Conservation (phyloP, 2,329 filamentous ascomycete species). For the Pseudocercospora crystallina region DNA sequence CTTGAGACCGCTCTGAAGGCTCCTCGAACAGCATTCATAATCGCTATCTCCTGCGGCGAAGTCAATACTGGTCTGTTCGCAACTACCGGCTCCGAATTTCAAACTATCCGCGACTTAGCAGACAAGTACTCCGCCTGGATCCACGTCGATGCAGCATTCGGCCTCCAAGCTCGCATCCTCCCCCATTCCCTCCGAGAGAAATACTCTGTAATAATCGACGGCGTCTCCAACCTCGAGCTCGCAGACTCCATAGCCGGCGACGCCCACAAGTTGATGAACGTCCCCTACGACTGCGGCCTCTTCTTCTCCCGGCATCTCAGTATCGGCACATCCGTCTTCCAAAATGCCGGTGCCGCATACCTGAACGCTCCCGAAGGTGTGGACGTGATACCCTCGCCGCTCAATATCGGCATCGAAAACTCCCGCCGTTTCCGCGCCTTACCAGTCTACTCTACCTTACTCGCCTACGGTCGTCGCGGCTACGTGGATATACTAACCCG, state of each 20-base stretch:
- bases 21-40: conserved; percentile 62
- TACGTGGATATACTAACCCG: conserved; percentile 67
- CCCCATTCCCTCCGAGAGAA: conserved; percentile 47
- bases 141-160: conserved; percentile 90
- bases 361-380: conserved; percentile 47
- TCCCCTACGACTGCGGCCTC: conserved; percentile 90
- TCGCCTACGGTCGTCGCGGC: conserved; percentile 70
- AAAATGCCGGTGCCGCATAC: conserved; percentile 84
- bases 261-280: conserved; percentile 89
- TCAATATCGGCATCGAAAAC: conserved; percentile 88
- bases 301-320: conserved; percentile 71
- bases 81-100: conserved; percentile 60
- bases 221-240: conserved; percentile 68
- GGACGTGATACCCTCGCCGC: conserved; percentile 67
- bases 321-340: conserved; percentile 65
- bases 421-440: conserved; percentile 86
- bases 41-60: conserved; percentile 81
- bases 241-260: conserved; percentile 87
- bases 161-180: conserved; percentile 72
- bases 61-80: conserved; percentile 88
- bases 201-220: conserved; percentile 55
- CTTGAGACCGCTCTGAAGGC: conserved; percentile 63
- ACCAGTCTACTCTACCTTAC: conserved; percentile 79
- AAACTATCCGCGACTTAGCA: conserved; percentile 65
- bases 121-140: conserved; percentile 78